Evolutionary conservation across 352 stramenopile genomes (phyloP), one percentile per base, ranked within the genome.

Genomic region (Saprolegnia parasitica): DNA sequence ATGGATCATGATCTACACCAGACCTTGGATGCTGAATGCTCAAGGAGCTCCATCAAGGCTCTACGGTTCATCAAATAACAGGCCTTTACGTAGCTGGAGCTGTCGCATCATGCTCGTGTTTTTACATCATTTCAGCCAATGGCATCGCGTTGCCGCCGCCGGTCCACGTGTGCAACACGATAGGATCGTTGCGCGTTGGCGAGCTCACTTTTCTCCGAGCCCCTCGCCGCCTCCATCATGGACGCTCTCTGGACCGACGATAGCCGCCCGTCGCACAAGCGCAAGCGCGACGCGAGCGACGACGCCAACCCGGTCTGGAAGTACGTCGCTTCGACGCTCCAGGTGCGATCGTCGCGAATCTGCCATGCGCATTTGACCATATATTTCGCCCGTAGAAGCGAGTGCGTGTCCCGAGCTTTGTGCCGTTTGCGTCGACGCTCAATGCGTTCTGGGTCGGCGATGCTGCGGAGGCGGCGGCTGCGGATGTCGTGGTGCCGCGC

Each of bases 381-480:
- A n/a, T n/a, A 46, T 15, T n/a, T n/a, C 29, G 29, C 29, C 2
- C 5, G 29, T 35, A n/a, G 42, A 15, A 49, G 42, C 42, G 42
- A 4, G 42, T 49, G 42, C 42, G 42, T 15, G 13, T 49, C 13
- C 42, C 42, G 42, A n/a, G 40, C 29, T 67, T 21, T 37, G 58
- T 49, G 42, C 63, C 46, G 54, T 52, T 26, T 70, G 49, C 63
- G 35, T 70, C 42, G 37, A 70, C 50, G 20, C 54, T n/a, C 29
- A 61, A 35, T 70, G 63, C 26, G 32, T 61, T 21, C 23, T 29
- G 37, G 35, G 54, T n/a, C 20, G 50, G 21, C 35, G 46, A 61
- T 2, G 62, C 58, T 18, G 26, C 2, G n/a, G 24, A 58, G 13
- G 46, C 47, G 21, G 46, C 6, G 24, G 35, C 49, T 6, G 32